Conservation (phyloP, 2,329 filamentous ascomycete genomes). For the Ophiocordyceps robertsii region DNA sequence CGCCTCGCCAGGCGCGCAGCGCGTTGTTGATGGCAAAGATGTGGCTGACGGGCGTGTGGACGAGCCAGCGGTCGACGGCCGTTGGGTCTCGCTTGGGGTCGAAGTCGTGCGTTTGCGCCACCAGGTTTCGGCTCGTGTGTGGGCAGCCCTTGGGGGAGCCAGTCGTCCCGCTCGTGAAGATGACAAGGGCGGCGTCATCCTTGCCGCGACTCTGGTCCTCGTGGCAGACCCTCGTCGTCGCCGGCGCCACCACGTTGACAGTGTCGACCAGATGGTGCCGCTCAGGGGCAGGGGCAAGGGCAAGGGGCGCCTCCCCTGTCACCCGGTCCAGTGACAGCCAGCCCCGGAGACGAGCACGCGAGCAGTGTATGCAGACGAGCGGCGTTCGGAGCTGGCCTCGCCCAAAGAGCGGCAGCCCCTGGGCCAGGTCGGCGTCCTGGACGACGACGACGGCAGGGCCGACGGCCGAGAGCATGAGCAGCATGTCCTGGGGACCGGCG, state of each 20-base stretch:
- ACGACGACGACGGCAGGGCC: conserved; percentile 17
- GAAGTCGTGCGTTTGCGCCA: conserved; percentile 21
- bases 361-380: conserved; percentile 12
- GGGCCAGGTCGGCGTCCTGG: conserved; percentile 13
- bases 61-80: conserved; percentile 20
- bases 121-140: conserved; percentile 25
- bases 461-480: conserved; percentile 9
- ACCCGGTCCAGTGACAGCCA: conserved; percentile 7
- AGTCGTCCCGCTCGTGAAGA: conserved; percentile 37
- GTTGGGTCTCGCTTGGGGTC: conserved; percentile 15
- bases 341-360: conserved; percentile 4
- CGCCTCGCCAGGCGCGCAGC: conserved; percentile 22
- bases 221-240: too few species aligned
- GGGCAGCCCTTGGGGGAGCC: conserved; percentile 31
- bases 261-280: too few species aligned
- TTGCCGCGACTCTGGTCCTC: neutral
- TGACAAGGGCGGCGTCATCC: conserved; percentile 21
- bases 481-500: conserved; percentile 8
- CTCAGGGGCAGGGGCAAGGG: neutral
- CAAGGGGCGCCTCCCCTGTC: neutral
- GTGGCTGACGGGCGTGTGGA: conserved; percentile 23
- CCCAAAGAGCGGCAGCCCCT: neutral
- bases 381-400: neutral
- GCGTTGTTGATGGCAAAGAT: conserved; percentile 25
- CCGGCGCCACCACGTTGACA: too few species aligned